These are phyloP conservation scores for Tuber aestivum DNA, from an alignment of 495 filamentous ascomycete genomes.

Conservation along the genomic window DNA sequence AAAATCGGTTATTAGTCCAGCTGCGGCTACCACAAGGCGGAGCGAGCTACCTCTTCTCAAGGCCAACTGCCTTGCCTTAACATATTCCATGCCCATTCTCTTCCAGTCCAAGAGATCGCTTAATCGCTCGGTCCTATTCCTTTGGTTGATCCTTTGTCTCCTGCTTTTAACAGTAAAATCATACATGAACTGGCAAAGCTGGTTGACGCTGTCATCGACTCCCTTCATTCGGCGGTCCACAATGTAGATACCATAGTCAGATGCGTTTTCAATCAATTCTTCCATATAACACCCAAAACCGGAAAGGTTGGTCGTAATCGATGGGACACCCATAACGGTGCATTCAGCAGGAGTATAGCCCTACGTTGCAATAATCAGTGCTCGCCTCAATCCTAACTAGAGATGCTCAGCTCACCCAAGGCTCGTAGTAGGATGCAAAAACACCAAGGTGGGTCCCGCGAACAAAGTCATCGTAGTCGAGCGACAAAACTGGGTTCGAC, in stretches of 20 bases:
- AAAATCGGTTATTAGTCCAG: conserved; percentile 17
- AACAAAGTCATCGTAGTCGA: conserved; percentile 98
- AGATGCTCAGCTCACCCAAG: conserved; percentile 54
- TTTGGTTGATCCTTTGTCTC: conserved; percentile 94
- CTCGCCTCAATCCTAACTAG: not conserved
- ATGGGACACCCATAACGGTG: conserved; percentile 98
- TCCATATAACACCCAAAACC: conserved; percentile 99
- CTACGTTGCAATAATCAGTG: conserved; percentile 26
- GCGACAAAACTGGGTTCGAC: conserved; percentile 84
- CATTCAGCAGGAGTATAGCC: conserved; percentile 97
- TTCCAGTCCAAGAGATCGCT: conserved; percentile 98
- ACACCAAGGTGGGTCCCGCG: conserved; percentile 92
- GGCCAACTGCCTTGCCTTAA: conserved; percentile 91
- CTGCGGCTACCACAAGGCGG: conserved; percentile 6
- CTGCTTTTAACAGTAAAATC: conserved; percentile 92
- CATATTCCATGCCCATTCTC: conserved; percentile 97
- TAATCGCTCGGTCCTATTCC: conserved; percentile 92
- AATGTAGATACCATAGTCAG: conserved; percentile 98
- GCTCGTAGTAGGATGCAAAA: conserved; percentile 97
- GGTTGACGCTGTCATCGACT: conserved; percentile 94
- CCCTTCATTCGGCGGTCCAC: conserved; percentile 94
- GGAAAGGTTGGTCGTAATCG: conserved; percentile 95
- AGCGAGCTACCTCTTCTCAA: conserved; percentile 61
- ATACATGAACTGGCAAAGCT: conserved; percentile 86
- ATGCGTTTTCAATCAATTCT: conserved; percentile 94